Percentiles rank a stretch among this genome's conserved stretches.
Evolutionary conservation across 805 yeast species (phyloP).

Genomic region (Lachancea nothofagi): DNA sequence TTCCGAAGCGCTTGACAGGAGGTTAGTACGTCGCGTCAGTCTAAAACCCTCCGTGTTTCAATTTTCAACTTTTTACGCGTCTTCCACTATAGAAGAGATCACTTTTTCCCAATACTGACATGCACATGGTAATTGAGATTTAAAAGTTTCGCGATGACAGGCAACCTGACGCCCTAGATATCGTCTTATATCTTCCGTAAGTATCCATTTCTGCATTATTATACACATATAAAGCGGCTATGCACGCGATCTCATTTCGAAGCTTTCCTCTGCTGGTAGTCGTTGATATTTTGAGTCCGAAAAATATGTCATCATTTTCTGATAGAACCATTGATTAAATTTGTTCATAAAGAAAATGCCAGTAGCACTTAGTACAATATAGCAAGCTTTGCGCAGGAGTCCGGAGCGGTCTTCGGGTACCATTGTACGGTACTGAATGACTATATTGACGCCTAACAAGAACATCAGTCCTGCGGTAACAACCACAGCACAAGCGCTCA

Average conservation of each 20-base stretch:
- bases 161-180: too few relatives aligned
- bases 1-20: too few relatives aligned
- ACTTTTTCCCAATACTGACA: slow-evolving; percentile 2
- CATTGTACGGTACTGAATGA: slow-evolving; percentile 34
- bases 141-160: too few relatives aligned
- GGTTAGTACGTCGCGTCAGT: slow-evolving; percentile 2
- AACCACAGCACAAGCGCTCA: slow-evolving; percentile 26
- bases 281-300: slow-evolving; percentile 5
- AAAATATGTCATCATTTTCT: slow-evolving; percentile 8
- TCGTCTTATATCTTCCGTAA: too few relatives aligned
- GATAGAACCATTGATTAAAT: slow-evolving; percentile 17
- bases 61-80: slow-evolving; percentile 4
- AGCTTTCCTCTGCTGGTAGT: slow-evolving; percentile 8
- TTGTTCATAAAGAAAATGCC: slow-evolving; percentile 17
- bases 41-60: neutral
- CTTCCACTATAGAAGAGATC: neutral
- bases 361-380: slow-evolving; percentile 17
- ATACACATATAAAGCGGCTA: neutral
- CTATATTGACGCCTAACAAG: slow-evolving; percentile 33
- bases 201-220: too few relatives aligned
- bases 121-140: too few relatives aligned
- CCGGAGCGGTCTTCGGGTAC: slow-evolving; percentile 16
- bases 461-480: slow-evolving; percentile 29
- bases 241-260: slow-evolving; percentile 8
- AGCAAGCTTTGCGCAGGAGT: slow-evolving; percentile 15